Conservation (phyloP, 2,329 filamentous ascomycete genomes). For the Epichloe baconii region DNA sequence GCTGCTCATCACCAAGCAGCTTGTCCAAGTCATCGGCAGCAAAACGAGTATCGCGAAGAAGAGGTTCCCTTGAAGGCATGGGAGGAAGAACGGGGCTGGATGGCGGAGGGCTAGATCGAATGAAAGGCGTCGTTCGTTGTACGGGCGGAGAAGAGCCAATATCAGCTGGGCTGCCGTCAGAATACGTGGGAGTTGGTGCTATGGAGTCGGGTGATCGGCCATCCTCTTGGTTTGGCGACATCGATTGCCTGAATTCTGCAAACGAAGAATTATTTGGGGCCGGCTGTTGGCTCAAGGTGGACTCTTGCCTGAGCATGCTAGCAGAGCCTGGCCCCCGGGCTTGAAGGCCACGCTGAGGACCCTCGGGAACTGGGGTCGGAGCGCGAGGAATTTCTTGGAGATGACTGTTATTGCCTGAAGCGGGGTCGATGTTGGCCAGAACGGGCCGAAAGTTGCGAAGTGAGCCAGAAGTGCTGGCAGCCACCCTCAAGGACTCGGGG, state of each 20-base stretch:
- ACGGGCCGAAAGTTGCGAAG: conserved; percentile 73
- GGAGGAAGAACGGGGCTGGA: conserved; percentile 69
- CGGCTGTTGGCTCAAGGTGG: conserved; percentile 40
- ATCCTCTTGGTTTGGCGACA: conserved; percentile 34
- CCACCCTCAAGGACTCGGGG: conserved; percentile 73
- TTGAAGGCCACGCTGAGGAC: conserved; percentile 13
- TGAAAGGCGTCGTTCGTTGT: conserved; percentile 45
- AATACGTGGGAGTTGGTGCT: conserved; percentile 37
- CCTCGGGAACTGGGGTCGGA: conserved; percentile 59
- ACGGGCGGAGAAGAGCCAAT: conserved; percentile 87
- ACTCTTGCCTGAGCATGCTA: conserved; percentile 43
- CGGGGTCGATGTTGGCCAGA: conserved; percentile 32
- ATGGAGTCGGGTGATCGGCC: conserved; percentile 42
- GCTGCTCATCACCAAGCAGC: conserved; percentile 49
- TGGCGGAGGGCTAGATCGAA: conserved; percentile 48
- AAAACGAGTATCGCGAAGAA: conserved; percentile 64
- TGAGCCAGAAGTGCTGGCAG: conserved; percentile 80
- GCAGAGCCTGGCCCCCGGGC: conserved; percentile 19
- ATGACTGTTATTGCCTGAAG: conserved; percentile 29
- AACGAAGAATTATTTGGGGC: conserved; percentile 35
- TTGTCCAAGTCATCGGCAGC: conserved; percentile 69
- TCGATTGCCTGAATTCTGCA: conserved; percentile 22
- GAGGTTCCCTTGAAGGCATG: conserved; percentile 45
- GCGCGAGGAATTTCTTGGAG: conserved; percentile 62
- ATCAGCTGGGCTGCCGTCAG: conserved; percentile 59